Evolutionary conservation across 768 basidiomycete species (phyloP), one percentile per base, ranked within the genome.

Genomic region (Trametes sanguinea): DNA sequence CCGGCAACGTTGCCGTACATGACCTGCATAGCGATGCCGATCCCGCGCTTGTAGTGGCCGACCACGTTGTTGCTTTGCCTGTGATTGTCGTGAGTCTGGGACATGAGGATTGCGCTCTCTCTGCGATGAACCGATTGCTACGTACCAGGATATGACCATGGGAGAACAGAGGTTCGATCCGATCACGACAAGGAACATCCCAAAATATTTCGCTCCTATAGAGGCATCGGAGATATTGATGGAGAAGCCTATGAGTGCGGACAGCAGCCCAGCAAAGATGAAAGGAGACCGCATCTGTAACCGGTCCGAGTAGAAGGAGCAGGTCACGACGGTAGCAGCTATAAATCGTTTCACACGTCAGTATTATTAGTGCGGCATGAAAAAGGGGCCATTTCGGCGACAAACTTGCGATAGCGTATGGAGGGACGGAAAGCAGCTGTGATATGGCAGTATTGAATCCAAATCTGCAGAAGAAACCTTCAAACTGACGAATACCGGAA

Each of bases 21-120:
- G 32, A 89, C 85, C 16, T 89, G 84, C 33, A 89, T 55, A 0
- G 85, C 87, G 81, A 90, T 85, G 4, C 85, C 86, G 9, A 87
- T 76, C 16, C 73, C 88, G 6, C 88, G 86, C 69, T 90, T 90
- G 70, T 87, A 89, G 61, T 87, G 85, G 0, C 88, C 88, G 0
- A 81, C 73, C 8, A 87, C 76, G 65, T 90, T 88, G 66, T 86
- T 87, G 22, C 83, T 83, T 6, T 86, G 73, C 67, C 67, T 67
- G 14, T 22, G 22, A 22, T 22, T 22, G 22, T 22, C 22, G 22
- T 22, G 22, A 22, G 22, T 22, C 22, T 22, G 22, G 22, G 22
- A 22, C 22, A 22, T 22, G 22, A 22, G 22, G 22, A 22, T 22
- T 22, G 22, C 22, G 22, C 22, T 22, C 22, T 22, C 1, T 22